These are phyloP conservation scores for Pythium apleroticum DNA, from an alignment of 352 stramenopile species.

Conservation along the genomic window DNA sequence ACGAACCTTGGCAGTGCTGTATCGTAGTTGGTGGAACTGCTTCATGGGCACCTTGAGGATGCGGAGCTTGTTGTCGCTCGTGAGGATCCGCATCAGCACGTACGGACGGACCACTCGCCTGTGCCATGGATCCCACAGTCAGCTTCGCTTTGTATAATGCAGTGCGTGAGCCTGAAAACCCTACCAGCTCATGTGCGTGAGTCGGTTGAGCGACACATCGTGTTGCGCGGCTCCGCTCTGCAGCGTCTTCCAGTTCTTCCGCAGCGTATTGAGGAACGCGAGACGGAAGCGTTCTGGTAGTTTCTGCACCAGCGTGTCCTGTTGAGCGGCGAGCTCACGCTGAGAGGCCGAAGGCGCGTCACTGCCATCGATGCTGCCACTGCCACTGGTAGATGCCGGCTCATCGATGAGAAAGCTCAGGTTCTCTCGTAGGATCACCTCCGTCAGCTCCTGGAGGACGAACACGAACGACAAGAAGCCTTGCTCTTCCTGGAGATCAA, in stretches of 20 bases:
- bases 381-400: neutral
- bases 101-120: constrained; percentile 19
- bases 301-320: constrained; percentile 35
- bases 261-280: constrained; percentile 45
- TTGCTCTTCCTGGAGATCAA: constrained; percentile 35
- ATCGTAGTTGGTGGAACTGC: constrained; percentile 80
- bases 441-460: constrained; percentile 45
- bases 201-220: constrained; percentile 23
- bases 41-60: constrained; percentile 50
- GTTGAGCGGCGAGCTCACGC: constrained; percentile 32
- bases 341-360: constrained; percentile 26
- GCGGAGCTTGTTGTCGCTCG: constrained; percentile 40
- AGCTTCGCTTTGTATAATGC: neutral
- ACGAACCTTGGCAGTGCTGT: constrained; percentile 59
- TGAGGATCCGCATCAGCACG: constrained; percentile 56
- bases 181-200: constrained; percentile 43
- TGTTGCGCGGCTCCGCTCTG: neutral
- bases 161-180: too few relatives aligned
- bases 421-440: constrained; percentile 44
- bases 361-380: neutral
- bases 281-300: constrained; percentile 45
- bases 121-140: neutral
- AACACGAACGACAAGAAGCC: constrained; percentile 36
- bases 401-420: constrained; percentile 54
- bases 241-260: constrained; percentile 20